Evolutionary conservation across 352 stramenopile species (phyloP), one percentile per base, ranked within the genome.

Genomic region (Globisporangium recalcitrans): DNA sequence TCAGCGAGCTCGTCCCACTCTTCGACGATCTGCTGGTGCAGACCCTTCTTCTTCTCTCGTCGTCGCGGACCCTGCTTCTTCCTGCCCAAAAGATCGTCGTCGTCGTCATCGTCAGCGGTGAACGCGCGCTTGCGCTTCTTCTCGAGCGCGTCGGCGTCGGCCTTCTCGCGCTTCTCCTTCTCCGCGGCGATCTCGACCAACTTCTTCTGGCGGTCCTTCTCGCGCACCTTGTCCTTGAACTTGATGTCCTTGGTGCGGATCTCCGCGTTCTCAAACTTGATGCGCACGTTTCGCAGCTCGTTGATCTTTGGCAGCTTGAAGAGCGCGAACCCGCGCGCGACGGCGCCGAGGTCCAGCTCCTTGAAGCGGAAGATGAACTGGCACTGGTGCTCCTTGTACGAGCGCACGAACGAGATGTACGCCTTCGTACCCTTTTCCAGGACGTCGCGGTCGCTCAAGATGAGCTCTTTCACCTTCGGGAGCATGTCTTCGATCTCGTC

Each of bases 1-100:
- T 99, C 96, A 32, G 97, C 97, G 10, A 99, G 74, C 55, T 99
- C 97, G 60, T 99, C 97, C 98, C 97, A 99, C 73, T 99, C 98
- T 65, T 99, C 96, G 24, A 98, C 85, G 65, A 99, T 98, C 65
- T 96, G 90, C 70, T 98, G 88, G 64, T 99, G 92, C 49, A 93
- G 69, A 27, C 96, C 96, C 68, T 98, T 97, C 78, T 98, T 99
- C 75, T 99, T 99, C 63, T 93, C 85, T 68, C 86, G 83, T 65
- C 86, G 82, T 58, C 82, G 85, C 11, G 82, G 82, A 0, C 57
- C 77, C 51, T 91, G 74, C 56, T 93, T 94, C 26, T 70, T 71
- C 32, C 93, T 96, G 22, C 75, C 67, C 42, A 65, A 2, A 3
- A 65, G 60, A 5, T 65, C 60, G 71, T 81, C 69, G 22, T 88